phyloP scores from a whole-genome alignment of 306 rosid species.

The Corylus americana region DNA sequence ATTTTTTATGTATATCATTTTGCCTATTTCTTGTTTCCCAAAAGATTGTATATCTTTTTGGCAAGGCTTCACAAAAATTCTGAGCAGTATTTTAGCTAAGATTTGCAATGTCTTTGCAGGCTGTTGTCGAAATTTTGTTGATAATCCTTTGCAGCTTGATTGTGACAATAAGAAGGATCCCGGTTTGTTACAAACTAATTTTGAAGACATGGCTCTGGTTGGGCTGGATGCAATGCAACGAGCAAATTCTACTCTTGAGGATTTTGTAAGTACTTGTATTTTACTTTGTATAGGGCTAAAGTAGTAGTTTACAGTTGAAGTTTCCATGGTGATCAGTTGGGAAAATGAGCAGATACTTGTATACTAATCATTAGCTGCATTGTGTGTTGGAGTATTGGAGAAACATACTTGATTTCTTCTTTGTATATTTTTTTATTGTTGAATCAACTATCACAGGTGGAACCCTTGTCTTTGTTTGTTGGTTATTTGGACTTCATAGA shows the following conservation, averaged over 20 bases:
- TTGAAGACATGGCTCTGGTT: constrained; percentile 50
- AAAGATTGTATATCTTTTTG: not conserved
- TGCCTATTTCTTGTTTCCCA: not conserved
- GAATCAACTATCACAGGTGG: not conserved
- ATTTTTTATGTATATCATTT: not conserved
- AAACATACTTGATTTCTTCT: not conserved
- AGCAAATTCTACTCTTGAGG: constrained; percentile 92
- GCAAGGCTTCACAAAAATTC: not conserved
- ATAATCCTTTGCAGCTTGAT: constrained; percentile 32
- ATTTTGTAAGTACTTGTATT: constrained; percentile 66
- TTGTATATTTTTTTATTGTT: not conserved
- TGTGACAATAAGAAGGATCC: constrained; percentile 29
- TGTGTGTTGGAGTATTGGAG: constrained; percentile 7
- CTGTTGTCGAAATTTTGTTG: constrained; percentile 32
- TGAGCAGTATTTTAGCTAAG: not conserved
- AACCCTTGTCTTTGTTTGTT: not conserved
- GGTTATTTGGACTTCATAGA: not conserved
- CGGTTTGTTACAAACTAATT: constrained; percentile 27
- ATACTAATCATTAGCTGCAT: constrained; percentile 1
- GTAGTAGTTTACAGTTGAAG: not conserved
- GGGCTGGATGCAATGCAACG: constrained; percentile 78
- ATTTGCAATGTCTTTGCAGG: constrained; percentile 40
- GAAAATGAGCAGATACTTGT: constrained; percentile 17
- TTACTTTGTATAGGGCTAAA: constrained; percentile 15
- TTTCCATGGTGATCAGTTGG: constrained; percentile 12